phyloP scores from a whole-genome alignment of 78 protist genomes.

The Dictyostelium firmibasis region DNA sequence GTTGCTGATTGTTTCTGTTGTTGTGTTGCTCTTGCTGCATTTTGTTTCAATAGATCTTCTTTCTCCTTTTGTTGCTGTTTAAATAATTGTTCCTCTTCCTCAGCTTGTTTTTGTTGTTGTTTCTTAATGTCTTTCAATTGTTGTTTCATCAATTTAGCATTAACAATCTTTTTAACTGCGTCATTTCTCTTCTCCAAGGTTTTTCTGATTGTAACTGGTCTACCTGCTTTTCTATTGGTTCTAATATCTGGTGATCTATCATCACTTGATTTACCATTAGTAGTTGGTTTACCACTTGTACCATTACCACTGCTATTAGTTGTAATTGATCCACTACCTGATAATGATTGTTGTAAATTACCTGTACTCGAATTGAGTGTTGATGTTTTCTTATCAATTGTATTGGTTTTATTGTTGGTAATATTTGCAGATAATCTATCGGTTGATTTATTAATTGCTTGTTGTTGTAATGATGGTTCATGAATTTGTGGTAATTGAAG shows the following conservation, averaged over 20 bases:
- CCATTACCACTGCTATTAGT: not conserved
- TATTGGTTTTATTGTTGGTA: not conserved
- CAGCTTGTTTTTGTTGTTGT: conserved; percentile 71
- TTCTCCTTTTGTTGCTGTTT: conserved; percentile 77
- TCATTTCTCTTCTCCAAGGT: conserved; percentile 77
- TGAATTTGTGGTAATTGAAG: conserved; percentile 23
- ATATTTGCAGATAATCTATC: not conserved
- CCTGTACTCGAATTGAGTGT: not conserved
- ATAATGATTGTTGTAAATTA: not conserved
- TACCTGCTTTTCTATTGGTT: conserved; percentile 63
- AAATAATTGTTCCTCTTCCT: conserved; percentile 57
- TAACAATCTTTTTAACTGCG: conserved; percentile 70
- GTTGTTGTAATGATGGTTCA: not conserved
- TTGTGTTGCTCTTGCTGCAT: conserved; percentile 14
- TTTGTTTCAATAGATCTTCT: conserved; percentile 63
- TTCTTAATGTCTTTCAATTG: conserved; percentile 76
- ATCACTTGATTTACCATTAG: not conserved
- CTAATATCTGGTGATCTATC: conserved; percentile 75
- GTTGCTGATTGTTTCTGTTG: conserved; percentile 56
- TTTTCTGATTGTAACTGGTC: conserved; percentile 74
- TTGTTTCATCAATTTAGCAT: conserved; percentile 66
- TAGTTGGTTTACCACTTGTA: conserved; percentile 15
- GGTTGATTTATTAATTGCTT: conserved; percentile 1
- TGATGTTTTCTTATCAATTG: not conserved
- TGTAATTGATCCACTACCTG: not conserved